A percentile compares a stretch with the other conserved stretches of the same genome.
phyloP scores from a whole-genome alignment of 768 basidiomycete species.

The Kwoniella dendrophila region DNA sequence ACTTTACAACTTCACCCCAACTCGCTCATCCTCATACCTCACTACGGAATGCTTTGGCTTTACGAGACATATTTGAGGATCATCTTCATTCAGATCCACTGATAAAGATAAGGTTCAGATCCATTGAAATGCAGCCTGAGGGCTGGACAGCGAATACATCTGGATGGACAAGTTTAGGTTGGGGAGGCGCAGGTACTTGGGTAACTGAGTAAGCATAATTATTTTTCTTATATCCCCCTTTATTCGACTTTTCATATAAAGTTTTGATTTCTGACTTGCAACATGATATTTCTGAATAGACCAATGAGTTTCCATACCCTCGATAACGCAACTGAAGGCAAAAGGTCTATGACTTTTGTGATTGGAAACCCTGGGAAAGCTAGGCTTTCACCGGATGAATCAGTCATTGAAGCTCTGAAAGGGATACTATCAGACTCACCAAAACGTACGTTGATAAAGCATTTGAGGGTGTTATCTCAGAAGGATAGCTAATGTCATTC shows the following conservation, averaged over 20 bases:
- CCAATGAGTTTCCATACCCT: constrained; percentile 41
- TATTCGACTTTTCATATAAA: background rate
- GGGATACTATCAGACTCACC: constrained; percentile 26
- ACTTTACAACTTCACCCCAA: constrained; percentile 27
- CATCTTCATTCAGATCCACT: constrained; percentile 11
- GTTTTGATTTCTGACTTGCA: background rate
- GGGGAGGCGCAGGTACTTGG: constrained; percentile 32
- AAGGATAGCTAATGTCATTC: constrained; percentile 6
- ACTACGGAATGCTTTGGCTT: constrained; percentile 22
- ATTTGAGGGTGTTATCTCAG: background rate
- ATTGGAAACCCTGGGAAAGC: constrained; percentile 29
- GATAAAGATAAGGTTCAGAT: constrained; percentile 7
- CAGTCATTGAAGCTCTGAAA: constrained; percentile 24
- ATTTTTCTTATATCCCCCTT: no score
- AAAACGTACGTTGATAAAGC: constrained; percentile 23
- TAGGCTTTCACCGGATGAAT: background rate
- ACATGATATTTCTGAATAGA: constrained; percentile 11
- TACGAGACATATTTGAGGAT: constrained; percentile 37
- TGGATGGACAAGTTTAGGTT: constrained; percentile 33
- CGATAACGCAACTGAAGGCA: constrained; percentile 31
- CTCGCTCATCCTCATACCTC: constrained; percentile 27
- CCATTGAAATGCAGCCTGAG: constrained; percentile 9
- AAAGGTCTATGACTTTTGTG: constrained; percentile 22
- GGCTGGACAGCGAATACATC: constrained; percentile 29
- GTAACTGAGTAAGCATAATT: constrained; percentile 45